Conservation (phyloP, 2,329 filamentous ascomycete genomes). For the Paramyrothecium sp. region DNA sequence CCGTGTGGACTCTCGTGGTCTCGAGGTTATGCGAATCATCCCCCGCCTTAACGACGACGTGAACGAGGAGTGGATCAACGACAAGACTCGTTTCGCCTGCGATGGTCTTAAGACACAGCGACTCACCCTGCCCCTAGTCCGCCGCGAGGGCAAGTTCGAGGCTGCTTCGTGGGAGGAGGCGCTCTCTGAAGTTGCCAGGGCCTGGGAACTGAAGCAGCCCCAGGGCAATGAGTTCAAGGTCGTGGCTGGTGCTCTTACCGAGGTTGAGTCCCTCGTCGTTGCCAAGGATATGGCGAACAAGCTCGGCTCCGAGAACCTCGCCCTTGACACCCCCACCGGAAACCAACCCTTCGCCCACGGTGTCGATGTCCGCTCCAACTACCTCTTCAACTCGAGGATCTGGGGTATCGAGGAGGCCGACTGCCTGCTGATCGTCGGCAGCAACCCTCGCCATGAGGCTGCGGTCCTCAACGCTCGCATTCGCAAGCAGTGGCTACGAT, state of each 20-base stretch:
- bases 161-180: constrained; percentile 96
- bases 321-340: constrained; percentile 85
- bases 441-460: constrained; percentile 93
- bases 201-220: constrained; percentile 75
- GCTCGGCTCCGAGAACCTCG: constrained; percentile 93
- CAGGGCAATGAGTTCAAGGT: constrained; percentile 95
- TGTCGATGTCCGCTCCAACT: constrained; percentile 90
- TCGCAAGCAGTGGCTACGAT: constrained; percentile 95
- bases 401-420: constrained; percentile 93
- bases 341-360: constrained; percentile 85
- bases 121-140: constrained; percentile 87
- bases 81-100: constrained; percentile 95
- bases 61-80: constrained; percentile 99
- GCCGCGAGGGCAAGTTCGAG: constrained; percentile 85
- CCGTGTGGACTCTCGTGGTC: constrained; percentile 84
- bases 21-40: constrained; percentile 94
- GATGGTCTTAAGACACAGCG: constrained; percentile 96
- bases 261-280: constrained; percentile 90
- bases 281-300: constrained; percentile 98
- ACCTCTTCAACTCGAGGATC: constrained; percentile 94
- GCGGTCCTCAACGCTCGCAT: constrained; percentile 95
- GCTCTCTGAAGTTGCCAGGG: constrained; percentile 79
- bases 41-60: constrained; percentile 95
- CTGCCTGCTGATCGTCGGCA: constrained; percentile 86
- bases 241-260: constrained; percentile 85